A percentile compares a stretch with the other conserved stretches of the same genome.
These are phyloP conservation scores for Corylus americana DNA, from an alignment of 306 rosid genomes.

Conservation along the genomic window DNA sequence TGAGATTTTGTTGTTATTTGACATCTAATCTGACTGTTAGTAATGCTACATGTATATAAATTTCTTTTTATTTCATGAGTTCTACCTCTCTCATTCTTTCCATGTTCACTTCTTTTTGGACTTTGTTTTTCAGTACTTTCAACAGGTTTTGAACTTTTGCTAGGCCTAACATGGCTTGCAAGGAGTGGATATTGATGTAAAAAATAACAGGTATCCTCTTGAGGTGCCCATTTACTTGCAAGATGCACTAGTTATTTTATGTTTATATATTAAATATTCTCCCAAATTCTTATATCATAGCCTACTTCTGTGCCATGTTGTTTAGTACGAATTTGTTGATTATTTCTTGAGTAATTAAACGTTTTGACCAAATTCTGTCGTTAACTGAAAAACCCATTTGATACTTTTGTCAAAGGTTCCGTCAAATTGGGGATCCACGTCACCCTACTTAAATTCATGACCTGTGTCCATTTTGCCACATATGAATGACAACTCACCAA, in stretches of 20 bases:
- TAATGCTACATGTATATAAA: neutral
- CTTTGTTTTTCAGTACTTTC: neutral
- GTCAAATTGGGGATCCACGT: too few relatives aligned
- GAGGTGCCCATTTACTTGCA: neutral
- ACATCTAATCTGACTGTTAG: neutral
- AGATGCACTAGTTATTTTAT: neutral
- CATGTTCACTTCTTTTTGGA: neutral
- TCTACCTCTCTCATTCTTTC: neutral
- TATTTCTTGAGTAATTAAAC: too few relatives aligned
- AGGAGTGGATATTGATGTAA: neutral
- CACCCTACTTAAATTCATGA: too few relatives aligned
- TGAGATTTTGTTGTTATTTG: constrained; percentile 11
- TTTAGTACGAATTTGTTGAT: too few relatives aligned
- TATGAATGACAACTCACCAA: too few relatives aligned
- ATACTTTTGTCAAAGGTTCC: too few relatives aligned
- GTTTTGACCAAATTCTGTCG: too few relatives aligned
- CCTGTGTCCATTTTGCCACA: too few relatives aligned
- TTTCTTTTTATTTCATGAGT: neutral
- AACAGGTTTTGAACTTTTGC: neutral
- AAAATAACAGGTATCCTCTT: neutral
- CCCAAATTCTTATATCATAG: too few relatives aligned
- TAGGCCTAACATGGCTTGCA: neutral
- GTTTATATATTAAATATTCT: too few relatives aligned
- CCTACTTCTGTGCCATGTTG: too few relatives aligned
- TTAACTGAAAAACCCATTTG: too few relatives aligned